Evolutionary conservation across 352 stramenopile species (phyloP).

Genomic region (Globisporangium middletonii): DNA sequence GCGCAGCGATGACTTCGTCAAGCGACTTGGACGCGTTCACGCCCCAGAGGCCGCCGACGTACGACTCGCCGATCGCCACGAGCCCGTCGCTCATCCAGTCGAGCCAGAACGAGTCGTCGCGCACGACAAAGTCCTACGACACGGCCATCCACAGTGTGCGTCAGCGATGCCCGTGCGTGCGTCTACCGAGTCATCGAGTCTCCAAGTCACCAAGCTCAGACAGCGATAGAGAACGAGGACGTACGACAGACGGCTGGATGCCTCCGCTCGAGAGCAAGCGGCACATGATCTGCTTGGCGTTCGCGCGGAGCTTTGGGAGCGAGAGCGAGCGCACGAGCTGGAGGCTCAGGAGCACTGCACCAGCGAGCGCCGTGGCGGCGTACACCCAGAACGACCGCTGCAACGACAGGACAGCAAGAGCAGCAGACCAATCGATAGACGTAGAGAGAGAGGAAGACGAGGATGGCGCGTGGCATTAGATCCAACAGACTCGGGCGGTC

Average conservation of each 20-base stretch:
- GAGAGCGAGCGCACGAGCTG: slow-evolving; percentile 74
- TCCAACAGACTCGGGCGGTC: not conserved
- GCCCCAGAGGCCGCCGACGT: slow-evolving; percentile 69
- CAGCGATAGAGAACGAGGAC: not conserved
- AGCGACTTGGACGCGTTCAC: slow-evolving; percentile 45
- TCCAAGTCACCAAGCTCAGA: not conserved
- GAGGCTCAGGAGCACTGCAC: slow-evolving; percentile 46
- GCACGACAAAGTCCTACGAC: slow-evolving; percentile 67
- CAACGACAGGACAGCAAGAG: not conserved
- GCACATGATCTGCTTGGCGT: slow-evolving; percentile 72
- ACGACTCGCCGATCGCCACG: slow-evolving; percentile 78
- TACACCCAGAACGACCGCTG: slow-evolving; percentile 82
- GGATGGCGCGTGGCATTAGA: not conserved
- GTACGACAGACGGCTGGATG: slow-evolving; percentile 49
- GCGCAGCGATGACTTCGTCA: slow-evolving; percentile 62
- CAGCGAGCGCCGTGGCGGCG: slow-evolving; percentile 49
- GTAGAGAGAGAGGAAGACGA: slow-evolving; percentile 4
- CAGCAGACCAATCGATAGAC: not conserved
- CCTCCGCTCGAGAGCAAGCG: slow-evolving; percentile 55
- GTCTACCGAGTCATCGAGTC: not conserved
- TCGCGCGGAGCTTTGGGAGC: slow-evolving; percentile 51
- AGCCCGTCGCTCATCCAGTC: slow-evolving; percentile 86
- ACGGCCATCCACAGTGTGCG: not conserved
- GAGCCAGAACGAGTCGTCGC: slow-evolving; percentile 76
- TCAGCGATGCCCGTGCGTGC: not conserved